Conservation (phyloP, 1,284 basidiomycete species). For the Fomes fomentarius region DNA sequence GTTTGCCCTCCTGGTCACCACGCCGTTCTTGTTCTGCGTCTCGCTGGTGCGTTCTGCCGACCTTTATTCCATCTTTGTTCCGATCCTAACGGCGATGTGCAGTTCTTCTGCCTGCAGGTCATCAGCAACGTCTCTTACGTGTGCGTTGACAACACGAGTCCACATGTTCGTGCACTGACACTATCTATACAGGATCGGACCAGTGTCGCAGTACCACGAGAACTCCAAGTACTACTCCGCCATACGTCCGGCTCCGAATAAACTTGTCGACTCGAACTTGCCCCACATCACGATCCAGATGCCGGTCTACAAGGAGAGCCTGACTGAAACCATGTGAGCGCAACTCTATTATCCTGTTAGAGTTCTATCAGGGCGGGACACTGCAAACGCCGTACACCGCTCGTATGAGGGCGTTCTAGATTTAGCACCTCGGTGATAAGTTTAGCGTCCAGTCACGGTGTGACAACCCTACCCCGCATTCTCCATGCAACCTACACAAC, state of each 20-base stretch:
- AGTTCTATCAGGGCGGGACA: too few relatives aligned
- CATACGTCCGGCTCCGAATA: constrained; percentile 56
- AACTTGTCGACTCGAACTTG: constrained; percentile 59
- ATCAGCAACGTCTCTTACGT: constrained; percentile 62
- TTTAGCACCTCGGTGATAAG: too few relatives aligned
- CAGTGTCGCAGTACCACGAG: constrained; percentile 75
- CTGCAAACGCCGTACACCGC: too few relatives aligned
- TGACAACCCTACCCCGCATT: too few relatives aligned
- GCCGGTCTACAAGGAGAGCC: constrained; percentile 82
- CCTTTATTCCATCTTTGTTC: neutral
- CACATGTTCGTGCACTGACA: neutral
- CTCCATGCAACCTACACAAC: too few relatives aligned
- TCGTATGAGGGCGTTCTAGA: too few relatives aligned
- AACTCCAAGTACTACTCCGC: constrained; percentile 78
- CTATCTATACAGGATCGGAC: constrained; percentile 51
- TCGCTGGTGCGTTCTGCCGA: constrained; percentile 55
- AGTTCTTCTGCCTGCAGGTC: constrained; percentile 70
- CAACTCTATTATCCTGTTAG: too few relatives aligned
- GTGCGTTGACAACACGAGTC: constrained; percentile 36
- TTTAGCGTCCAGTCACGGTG: too few relatives aligned
- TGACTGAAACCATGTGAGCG: constrained; percentile 68
- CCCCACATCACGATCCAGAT: constrained; percentile 80
- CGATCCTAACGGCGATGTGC: neutral
- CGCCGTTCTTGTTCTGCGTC: constrained; percentile 75
- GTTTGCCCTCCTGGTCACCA: constrained; percentile 63